Percentiles rank a stretch among this genome's conserved stretches.
These are phyloP conservation scores for Inga leiocalycina DNA, from an alignment of 306 rosid genomes.

Conservation along the genomic window DNA sequence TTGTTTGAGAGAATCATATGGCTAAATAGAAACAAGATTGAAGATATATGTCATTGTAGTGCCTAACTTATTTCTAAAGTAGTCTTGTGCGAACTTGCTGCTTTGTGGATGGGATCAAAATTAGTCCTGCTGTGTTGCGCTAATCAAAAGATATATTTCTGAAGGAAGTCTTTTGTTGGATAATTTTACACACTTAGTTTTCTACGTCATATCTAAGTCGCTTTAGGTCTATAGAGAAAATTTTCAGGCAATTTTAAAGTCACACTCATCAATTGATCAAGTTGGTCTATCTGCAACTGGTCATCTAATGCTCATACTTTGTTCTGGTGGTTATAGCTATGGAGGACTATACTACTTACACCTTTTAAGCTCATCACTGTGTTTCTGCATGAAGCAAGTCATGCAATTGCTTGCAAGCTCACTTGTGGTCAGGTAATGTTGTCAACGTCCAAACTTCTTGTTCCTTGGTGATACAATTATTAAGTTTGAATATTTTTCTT, in stretches of 20 bases:
- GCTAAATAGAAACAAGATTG: neutral
- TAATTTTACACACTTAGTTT: neutral
- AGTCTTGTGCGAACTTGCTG: conserved; percentile 21
- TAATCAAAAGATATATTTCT: neutral
- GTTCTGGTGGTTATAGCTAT: conserved; percentile 61
- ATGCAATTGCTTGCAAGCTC: conserved; percentile 90
- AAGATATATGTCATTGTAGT: neutral
- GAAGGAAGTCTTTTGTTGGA: neutral
- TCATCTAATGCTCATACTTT: conserved; percentile 36
- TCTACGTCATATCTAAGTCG: neutral
- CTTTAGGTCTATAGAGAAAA: conserved; percentile 12
- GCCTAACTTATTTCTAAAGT: conserved; percentile 5
- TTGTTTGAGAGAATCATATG: neutral
- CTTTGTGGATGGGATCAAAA: conserved; percentile 17
- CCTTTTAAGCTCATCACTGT: conserved; percentile 98
- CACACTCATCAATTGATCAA: conserved; percentile 15
- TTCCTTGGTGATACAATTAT: conserved; percentile 28
- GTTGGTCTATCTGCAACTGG: conserved; percentile 24
- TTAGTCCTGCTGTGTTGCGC: conserved; percentile 21
- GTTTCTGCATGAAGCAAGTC: conserved; percentile 93
- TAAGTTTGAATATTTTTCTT: neutral
- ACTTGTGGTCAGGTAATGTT: conserved; percentile 85
- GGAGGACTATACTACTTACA: conserved; percentile 86
- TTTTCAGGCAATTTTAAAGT: conserved; percentile 22
- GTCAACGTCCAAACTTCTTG: conserved; percentile 16